Evolutionary conservation across 192 early-diverging fungal genomes (phyloP).

Genomic region (Mortierella claussenii): DNA sequence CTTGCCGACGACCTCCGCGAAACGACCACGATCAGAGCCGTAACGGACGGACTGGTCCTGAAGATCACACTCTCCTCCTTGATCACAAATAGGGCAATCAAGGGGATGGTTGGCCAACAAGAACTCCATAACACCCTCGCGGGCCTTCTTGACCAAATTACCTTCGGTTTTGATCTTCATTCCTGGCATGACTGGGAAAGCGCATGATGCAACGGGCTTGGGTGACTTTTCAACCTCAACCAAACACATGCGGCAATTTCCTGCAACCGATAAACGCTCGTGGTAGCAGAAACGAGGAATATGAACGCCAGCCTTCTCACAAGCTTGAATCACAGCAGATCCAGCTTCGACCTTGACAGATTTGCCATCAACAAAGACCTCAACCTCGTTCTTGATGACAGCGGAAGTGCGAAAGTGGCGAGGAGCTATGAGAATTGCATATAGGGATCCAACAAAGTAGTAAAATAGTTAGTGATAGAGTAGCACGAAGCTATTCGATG

Average conservation of each 20-base stretch:
- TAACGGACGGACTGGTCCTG: conserved; percentile 98
- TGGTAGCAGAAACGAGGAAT: conserved; percentile 83
- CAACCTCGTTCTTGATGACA: conserved; percentile 72
- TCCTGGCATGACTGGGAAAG: conserved; percentile 96
- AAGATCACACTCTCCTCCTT: conserved; percentile 99
- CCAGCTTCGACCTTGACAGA: conserved; percentile 91
- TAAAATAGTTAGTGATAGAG: no score
- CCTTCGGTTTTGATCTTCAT: conserved; percentile 98
- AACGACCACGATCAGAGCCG: conserved; percentile 93
- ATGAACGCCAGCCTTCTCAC: conserved; percentile 93
- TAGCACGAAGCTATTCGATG: no score
- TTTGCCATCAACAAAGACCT: conserved; percentile 93
- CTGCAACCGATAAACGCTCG: conserved; percentile 90
- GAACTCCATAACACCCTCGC: conserved; percentile 94
- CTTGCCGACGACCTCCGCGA: conserved; percentile 85
- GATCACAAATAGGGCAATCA: conserved; percentile 99
- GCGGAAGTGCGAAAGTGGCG: conserved; percentile 59
- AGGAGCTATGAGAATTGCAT: conserved; percentile 26
- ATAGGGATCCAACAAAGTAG: no score
- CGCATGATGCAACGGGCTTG: conserved; percentile 96
- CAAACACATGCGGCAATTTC: conserved; percentile 99
- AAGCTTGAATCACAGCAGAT: conserved; percentile 96
- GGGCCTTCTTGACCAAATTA: conserved; percentile 95
- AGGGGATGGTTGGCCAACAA: conserved; percentile 97
- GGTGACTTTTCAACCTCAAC: conserved; percentile 97